Evolutionary conservation across 2,329 filamentous ascomycete species (phyloP), one percentile per base, ranked within the genome.

Genomic region (Xylaria sp.): DNA sequence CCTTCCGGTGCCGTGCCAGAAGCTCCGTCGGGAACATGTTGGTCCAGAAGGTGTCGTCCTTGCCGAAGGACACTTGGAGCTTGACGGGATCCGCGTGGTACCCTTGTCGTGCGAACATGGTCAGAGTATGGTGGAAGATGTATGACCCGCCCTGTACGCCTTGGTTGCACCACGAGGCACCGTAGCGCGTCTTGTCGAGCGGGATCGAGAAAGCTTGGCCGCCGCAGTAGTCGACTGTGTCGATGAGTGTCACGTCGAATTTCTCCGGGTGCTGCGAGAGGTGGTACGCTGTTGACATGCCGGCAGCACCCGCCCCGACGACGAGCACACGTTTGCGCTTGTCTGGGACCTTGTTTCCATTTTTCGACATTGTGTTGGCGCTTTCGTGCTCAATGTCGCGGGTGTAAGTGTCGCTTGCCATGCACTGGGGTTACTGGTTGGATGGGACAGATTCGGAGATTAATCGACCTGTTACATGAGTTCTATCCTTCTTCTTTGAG

Each of bases 121-220:
- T 84, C 74, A 84, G 74, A 9, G 83, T 86, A 67, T 86, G 84
- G 67, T 85, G 83, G 70, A 85, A 86, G 64, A 85, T 85, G 72
- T 83, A 83, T 37, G 81, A 83, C 37, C 83, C 84, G 44, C 84
- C 83, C 63, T 86, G 83, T 0, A 85, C 85, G 52, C 85, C 85
- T 65, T 88, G 85, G 67, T 88, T 88, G 67, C 86, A 78, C 85
- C 85, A 88, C 56, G 80, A 81, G 3, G 85, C 84, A n/a, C 85
- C 85, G 69, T 86, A 79, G 43, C 80, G 81, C 33, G 83, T 74
- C 69, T 86, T 84, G 68, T 87, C 81, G 15, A 88, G 72, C 15
- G 83, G 81, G 44, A 87, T 86, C 3, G 85, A 87, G 72, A 86
- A 87, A 1, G 85, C 85, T 70, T 88, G 85, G 0, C 85, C 85